These are phyloP conservation scores for Lactifluus rugatus DNA, from an alignment of 768 basidiomycete genomes.

Conservation along the genomic window DNA sequence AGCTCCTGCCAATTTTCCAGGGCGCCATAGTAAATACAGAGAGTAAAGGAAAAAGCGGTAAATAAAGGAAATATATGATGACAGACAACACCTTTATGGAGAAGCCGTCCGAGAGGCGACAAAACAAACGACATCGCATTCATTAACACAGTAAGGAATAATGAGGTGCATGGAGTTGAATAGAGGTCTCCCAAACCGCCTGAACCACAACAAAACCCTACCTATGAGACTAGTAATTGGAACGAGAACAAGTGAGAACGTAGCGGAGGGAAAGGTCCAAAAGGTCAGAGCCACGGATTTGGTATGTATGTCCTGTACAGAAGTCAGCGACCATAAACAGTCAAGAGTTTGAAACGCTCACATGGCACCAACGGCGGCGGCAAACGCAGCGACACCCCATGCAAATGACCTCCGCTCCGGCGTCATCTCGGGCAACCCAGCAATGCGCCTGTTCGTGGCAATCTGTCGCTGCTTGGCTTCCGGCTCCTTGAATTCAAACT, in stretches of 20 bases:
- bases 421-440: conserved; percentile 40
- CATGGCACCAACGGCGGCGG: conserved; percentile 73
- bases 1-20: not conserved
- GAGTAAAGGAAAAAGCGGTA: not conserved
- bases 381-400: conserved; percentile 81
- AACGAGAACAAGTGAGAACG: not conserved
- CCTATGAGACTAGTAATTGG: conserved; percentile 2
- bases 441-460: conserved; percentile 54
- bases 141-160: not conserved
- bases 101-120: conserved; percentile 5
- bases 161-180: not conserved
- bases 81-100: not conserved
- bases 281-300: conserved; percentile 42
- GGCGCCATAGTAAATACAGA: conserved; percentile 12
- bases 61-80: conserved; percentile 5
- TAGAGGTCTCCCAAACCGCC: not conserved
- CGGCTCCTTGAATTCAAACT: conserved; percentile 62
- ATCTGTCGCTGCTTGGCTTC: conserved; percentile 47
- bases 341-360: conserved; percentile 30
- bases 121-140: not conserved
- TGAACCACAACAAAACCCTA: not conserved
- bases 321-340: not conserved
- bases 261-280: too few relatives aligned
- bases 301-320: conserved; percentile 44
- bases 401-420: conserved; percentile 67